Percentiles rank a stretch among this genome's conserved stretches.
phyloP scores from a whole-genome alignment of 1,284 basidiomycete genomes.

The Lentinus polychrous region DNA sequence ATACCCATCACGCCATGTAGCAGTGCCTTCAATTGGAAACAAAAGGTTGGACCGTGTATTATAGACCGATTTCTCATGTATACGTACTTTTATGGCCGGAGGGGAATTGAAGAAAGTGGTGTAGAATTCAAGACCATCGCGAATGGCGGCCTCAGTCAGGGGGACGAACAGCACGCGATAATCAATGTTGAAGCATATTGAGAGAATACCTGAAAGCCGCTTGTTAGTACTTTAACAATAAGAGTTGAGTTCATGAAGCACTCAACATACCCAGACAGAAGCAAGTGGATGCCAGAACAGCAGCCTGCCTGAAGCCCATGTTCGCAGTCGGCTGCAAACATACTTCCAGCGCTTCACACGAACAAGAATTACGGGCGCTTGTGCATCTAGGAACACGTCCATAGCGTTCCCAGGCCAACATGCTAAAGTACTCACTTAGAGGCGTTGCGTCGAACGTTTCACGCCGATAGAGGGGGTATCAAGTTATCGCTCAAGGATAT shows the following conservation, averaged over 20 bases:
- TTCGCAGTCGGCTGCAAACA: background rate
- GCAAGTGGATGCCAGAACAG: conserved; percentile 73
- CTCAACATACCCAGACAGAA: conserved; percentile 59
- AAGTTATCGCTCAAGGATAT: too few species aligned
- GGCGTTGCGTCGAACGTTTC: too few species aligned
- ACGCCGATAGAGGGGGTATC: too few species aligned
- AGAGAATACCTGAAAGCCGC: conserved; percentile 62
- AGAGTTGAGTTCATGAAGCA: background rate
- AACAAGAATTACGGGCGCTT: too few species aligned
- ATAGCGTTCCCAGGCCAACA: too few species aligned
- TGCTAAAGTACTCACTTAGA: too few species aligned
- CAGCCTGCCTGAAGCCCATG: conserved; percentile 84
- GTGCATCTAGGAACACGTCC: too few species aligned
- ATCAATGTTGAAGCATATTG: conserved; percentile 85
- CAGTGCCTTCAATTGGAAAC: conserved; percentile 48
- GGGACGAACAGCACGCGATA: conserved; percentile 69
- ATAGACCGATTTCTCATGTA: background rate
- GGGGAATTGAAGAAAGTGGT: conserved; percentile 87
- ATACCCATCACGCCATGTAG: conserved; percentile 78
- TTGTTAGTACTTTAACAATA: conserved; percentile 5
- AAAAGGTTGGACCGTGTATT: background rate
- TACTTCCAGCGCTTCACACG: too few species aligned
- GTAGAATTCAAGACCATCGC: conserved; percentile 83
- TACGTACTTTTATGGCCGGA: conserved; percentile 75
- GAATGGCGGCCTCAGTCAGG: conserved; percentile 54